Evolutionary conservation across 495 filamentous ascomycete species (phyloP), one percentile per base, ranked within the genome.

Genomic region (Trichoderma erinaceum): DNA sequence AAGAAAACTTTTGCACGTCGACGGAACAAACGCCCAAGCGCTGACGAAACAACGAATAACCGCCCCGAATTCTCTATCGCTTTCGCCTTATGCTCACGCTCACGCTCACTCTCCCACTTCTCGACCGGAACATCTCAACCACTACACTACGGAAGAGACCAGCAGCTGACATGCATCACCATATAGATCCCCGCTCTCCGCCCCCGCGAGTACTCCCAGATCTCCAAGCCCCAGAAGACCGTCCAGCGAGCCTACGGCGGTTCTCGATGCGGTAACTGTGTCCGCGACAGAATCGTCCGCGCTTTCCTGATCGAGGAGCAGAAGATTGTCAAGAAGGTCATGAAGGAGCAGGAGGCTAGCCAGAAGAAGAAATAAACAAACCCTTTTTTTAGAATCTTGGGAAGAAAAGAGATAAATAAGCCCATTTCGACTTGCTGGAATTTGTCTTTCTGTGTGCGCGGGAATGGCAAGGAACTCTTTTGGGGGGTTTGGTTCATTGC

Each of bases 281-380:
- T 98, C 75, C 94, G 94, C 84, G 96, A 99, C 86, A 87, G 95
- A 72, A 88, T 99, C 72, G 91, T 97, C 68, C 91, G 96, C 71
- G 96, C 95, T 61, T 98, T 97, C 89, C 83, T 98, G 84, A 97
- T 98, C 73, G 95, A 98, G 86, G 95, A 99, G 88, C 95, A 99
- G 86, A 98, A 98, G 92, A 97, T 99, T 74, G 96, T 99, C 82
- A 98, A 99, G 92, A 98, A 98, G 90, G 95, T 98, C 75, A 88
- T 96, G 80, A 94, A 96, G 88, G 92, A 97, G 78, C 81, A 84
- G 75, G 78, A 71, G 75, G 72, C 77, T 73, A 84, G 90, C 83
- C 73, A 79, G 72, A 90, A 93, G 84, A 96, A 96, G 90, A 91
- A 91, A 83, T 86, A 83, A 74, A 75, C 66, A 32, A 66, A 44